Conservation (phyloP, 768 basidiomycete genomes). For the Podaxis pistillaris region DNA sequence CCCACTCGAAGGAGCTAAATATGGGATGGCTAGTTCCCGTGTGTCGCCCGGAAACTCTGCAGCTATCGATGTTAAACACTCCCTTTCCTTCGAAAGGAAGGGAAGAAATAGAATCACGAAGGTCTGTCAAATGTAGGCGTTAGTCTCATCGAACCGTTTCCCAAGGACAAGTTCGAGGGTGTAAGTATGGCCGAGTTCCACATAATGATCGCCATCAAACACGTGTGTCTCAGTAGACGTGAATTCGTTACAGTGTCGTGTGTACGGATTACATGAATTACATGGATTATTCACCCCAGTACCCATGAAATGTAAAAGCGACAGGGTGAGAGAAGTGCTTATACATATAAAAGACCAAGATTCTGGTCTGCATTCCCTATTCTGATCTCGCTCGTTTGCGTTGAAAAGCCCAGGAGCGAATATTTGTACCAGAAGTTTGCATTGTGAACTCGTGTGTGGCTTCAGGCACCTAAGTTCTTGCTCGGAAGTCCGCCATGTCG, state of each 20-base stretch:
- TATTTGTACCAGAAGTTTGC: background rate
- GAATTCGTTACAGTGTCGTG: background rate
- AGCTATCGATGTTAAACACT: background rate
- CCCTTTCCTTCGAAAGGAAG: background rate
- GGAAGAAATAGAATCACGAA: background rate
- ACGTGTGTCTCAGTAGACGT: background rate
- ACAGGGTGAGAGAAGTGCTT: background rate
- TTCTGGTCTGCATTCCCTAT: background rate
- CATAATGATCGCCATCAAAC: background rate
- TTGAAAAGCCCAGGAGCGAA: background rate
- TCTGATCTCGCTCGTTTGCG: background rate
- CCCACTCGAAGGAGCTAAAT: background rate
- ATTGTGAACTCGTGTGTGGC: background rate
- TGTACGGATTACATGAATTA: background rate
- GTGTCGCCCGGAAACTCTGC: background rate
- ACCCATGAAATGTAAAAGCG: slow-evolving; percentile 1
- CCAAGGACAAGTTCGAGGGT: background rate
- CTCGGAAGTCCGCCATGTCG: background rate
- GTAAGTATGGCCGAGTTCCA: background rate
- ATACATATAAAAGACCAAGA: background rate
- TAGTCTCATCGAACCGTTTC: background rate
- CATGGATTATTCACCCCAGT: background rate
- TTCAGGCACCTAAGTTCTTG: background rate
- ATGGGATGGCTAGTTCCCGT: background rate
- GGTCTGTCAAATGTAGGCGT: background rate